Conservation (phyloP, 2,329 filamentous ascomycete species). For the Aureobasidium sp. region DNA sequence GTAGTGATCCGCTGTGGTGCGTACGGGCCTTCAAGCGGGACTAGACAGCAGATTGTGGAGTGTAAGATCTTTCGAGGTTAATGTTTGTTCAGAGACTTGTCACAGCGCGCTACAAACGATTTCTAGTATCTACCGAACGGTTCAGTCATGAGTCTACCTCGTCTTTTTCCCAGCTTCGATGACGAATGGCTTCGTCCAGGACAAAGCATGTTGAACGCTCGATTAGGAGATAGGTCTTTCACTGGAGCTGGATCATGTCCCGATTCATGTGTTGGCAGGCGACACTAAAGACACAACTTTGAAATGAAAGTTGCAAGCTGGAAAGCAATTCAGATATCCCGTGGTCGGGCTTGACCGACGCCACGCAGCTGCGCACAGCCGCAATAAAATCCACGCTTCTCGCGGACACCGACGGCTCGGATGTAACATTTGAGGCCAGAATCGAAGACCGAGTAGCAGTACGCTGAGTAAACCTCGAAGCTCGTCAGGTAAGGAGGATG, state of each 20-base stretch:
- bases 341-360: constrained; percentile 12
- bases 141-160: neutral
- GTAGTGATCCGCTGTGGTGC: constrained; percentile 39
- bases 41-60: neutral
- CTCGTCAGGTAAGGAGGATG: neutral
- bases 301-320: neutral
- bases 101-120: neutral
- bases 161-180: neutral
- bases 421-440: neutral
- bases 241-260: neutral
- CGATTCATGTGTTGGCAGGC: constrained; percentile 2
- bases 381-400: neutral
- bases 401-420: constrained; percentile 5
- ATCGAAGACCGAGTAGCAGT: neutral
- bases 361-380: constrained; percentile 7
- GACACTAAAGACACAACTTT: neutral
- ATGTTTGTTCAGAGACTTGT: neutral
- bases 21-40: constrained; percentile 29
- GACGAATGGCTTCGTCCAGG: neutral
- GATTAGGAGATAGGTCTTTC: neutral
- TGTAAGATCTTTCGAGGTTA: neutral
- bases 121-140: neutral
- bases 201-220: neutral
- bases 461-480: neutral
- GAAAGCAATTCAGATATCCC: neutral